Evolutionary conservation across 306 rosid genomes (phyloP).

Genomic region (Sicyos edulis): DNA sequence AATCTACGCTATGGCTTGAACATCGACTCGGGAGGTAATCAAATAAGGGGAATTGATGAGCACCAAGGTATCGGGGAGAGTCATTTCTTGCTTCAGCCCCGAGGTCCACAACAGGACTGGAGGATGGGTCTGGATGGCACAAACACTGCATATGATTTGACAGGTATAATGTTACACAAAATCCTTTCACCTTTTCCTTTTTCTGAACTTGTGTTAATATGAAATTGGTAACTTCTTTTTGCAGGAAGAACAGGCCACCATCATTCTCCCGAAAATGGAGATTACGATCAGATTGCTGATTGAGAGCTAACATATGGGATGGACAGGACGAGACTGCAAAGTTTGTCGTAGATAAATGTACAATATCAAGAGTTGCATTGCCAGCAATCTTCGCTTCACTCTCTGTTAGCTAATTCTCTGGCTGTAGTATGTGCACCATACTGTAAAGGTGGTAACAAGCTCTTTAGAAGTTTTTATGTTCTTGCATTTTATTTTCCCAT

Average conservation of each 20-base stretch:
- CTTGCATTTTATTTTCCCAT: conserved; percentile 7
- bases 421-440: conserved; percentile 52
- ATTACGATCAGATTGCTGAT: conserved; percentile 70
- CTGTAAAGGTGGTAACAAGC: conserved; percentile 35
- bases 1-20: conserved; percentile 53
- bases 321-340: neutral
- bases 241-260: conserved; percentile 54
- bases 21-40: conserved; percentile 52
- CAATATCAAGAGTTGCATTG: conserved; percentile 37
- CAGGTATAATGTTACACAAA: conserved; percentile 42
- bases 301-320: conserved; percentile 19
- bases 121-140: conserved; percentile 52
- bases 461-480: conserved; percentile 18
- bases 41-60: conserved; percentile 56
- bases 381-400: conserved; percentile 30
- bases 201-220: neutral
- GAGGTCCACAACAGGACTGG: conserved; percentile 58
- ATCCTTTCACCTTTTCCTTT: neutral
- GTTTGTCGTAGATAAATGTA: conserved; percentile 51
- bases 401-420: conserved; percentile 38
- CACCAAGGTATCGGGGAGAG: conserved; percentile 61
- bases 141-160: conserved; percentile 48
- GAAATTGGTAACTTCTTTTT: neutral
- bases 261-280: conserved; percentile 75
- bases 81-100: conserved; percentile 72